Evolutionary conservation across 768 basidiomycete genomes (phyloP).

Genomic region (Podaxis pistillaris): DNA sequence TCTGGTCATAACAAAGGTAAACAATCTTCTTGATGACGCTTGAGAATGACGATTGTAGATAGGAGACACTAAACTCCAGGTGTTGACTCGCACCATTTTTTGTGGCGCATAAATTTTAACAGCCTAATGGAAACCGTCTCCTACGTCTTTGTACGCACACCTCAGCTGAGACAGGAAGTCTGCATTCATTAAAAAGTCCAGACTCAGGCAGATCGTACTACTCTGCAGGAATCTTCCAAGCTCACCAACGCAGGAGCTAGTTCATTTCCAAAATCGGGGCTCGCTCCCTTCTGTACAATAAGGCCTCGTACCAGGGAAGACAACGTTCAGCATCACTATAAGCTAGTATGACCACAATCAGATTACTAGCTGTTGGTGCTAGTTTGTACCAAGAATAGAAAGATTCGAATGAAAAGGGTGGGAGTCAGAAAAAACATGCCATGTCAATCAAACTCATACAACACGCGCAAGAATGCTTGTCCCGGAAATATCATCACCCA

Average conservation of each 20-base stretch:
- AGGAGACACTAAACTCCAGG: no score
- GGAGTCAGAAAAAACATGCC: neutral
- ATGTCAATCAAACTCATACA: conserved; percentile 9
- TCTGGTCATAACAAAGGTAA: neutral
- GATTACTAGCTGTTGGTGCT: conserved; percentile 2
- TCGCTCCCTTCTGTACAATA: neutral
- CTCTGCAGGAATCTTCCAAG: neutral
- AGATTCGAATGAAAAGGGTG: neutral
- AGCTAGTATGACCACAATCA: neutral
- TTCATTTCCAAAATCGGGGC: neutral
- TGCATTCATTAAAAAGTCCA: neutral
- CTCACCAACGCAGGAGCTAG: neutral
- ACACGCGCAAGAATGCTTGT: neutral
- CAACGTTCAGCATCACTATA: conserved; percentile 13
- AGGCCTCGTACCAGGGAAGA: neutral
- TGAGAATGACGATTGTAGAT: no score
- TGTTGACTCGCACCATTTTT: no score
- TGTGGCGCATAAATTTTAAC: no score
- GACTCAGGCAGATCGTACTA: neutral
- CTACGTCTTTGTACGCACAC: no score
- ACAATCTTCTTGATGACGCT: neutral
- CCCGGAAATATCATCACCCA: neutral
- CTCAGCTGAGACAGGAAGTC: no score
- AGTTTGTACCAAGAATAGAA: conserved; percentile 17
- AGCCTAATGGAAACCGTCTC: no score